A percentile compares a stretch with the other conserved stretches of the same genome.
phyloP scores from a whole-genome alignment of 345 rosid species.

The Euclidium syriacum region DNA sequence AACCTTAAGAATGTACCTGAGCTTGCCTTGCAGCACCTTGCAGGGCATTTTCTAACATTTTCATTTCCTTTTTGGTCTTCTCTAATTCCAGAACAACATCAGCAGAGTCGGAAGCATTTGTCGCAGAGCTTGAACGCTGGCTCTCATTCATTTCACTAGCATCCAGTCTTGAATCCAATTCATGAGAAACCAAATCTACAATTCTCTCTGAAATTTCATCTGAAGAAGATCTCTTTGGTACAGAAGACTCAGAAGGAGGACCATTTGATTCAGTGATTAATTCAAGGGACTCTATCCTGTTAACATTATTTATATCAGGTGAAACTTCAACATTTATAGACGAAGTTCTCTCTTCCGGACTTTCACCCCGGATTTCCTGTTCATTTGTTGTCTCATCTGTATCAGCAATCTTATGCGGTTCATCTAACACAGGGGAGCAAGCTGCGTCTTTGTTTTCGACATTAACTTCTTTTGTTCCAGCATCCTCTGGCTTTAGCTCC shows the following conservation, averaged over 20 bases:
- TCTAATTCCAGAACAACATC: conserved; percentile 55
- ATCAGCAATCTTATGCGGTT: conserved; percentile 32
- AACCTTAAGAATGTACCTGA: conserved; percentile 60
- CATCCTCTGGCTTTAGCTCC: conserved; percentile 40
- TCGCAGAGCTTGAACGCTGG: conserved; percentile 40
- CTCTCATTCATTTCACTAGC: conserved; percentile 40
- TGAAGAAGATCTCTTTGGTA: conserved; percentile 34
- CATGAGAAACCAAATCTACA: conserved; percentile 40
- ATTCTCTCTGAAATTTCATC: conserved; percentile 41
- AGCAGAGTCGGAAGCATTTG: conserved; percentile 37
- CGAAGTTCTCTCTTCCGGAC: conserved; percentile 32
- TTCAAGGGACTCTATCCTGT: conserved; percentile 34
- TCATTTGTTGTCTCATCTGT: conserved; percentile 33
- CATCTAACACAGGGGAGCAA: conserved; percentile 27
- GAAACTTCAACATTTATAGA: conserved; percentile 38
- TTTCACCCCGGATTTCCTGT: conserved; percentile 33
- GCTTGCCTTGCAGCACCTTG: conserved; percentile 99
- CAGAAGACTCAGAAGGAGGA: conserved; percentile 35
- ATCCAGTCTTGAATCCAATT: conserved; percentile 34
- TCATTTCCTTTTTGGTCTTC: conserved; percentile 78
- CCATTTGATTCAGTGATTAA: conserved; percentile 31
- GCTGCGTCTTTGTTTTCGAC: conserved; percentile 29
- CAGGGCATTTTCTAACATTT: conserved; percentile 92
- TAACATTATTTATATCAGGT: conserved; percentile 28
- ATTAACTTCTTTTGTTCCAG: conserved; percentile 30